Evolutionary conservation across 1,139 yeast genomes (phyloP), one percentile per base, ranked within the genome.

Genomic region (Taiozyma sp.): DNA sequence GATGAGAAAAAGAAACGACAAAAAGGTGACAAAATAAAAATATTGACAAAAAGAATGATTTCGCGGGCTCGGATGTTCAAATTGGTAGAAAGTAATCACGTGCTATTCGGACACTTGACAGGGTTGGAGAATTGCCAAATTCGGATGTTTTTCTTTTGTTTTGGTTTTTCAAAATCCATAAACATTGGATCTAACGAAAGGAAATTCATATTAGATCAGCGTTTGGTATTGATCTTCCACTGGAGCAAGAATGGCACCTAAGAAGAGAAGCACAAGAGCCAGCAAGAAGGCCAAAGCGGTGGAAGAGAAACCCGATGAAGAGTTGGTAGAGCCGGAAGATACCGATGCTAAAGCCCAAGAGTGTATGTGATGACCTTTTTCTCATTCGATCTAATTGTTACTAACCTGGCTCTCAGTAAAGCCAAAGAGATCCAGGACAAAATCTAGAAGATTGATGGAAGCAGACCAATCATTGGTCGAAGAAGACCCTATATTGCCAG

Each of bases 241-340:
- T 22, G 19, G 2, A 40, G 30, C 7, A 14, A 22, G 13, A 14
- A 16, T 40, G 64, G 61, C 64, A 3, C 64, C 64, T 34, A 58
- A 51, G 53, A 58, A 54, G 49, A 60, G 60, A 48, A 48, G 59
- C n/a, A 53, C 60, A 1, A 58, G 60, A 34, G 49, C 60, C 4
- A 41, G 59, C 2, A 50, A 50, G 34, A 54, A 51, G 49, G 43
- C 30, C 11, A 16, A 40, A 13, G 43, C 24, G 14, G 29, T 7
- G 16, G 29, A 40, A 6, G 43, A 40, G 13, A 11, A 40, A 22
- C n/a, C 4, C 6, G 43, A 40, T 9, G 13, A 40, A 19, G 43
- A 40, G 19, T 4, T 6, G 13, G 29, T 22, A 3, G 11, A 40
- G 30, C 16, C 14, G 4, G 32, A 45, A 46, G 28, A 30, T 35